Evolutionary conservation across 2,329 filamentous ascomycete genomes (phyloP).

Genomic region (Thelonectria rubi): DNA sequence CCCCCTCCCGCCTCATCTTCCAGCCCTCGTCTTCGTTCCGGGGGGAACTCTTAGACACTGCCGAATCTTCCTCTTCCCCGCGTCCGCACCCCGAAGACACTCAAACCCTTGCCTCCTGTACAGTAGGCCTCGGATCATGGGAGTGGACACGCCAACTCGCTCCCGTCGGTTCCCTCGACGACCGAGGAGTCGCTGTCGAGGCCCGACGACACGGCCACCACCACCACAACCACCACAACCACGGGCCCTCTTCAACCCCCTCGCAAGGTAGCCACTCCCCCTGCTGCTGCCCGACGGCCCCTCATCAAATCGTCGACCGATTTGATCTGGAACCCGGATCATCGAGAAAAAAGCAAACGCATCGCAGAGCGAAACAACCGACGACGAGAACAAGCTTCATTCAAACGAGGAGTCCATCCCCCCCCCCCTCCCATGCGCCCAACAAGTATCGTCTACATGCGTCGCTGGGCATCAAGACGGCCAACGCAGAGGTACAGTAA

Average conservation of each 20-base stretch:
- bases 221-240: no score
- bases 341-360: slow-evolving; percentile 3
- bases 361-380: neutral
- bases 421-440: neutral
- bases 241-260: neutral
- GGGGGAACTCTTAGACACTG: slow-evolving; percentile 9
- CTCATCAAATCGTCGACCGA: neutral
- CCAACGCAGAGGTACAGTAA: slow-evolving; percentile 41
- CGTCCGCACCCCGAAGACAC: slow-evolving; percentile 7
- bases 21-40: neutral
- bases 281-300: neutral
- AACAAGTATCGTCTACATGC: slow-evolving; percentile 43
- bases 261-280: no score
- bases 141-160: slow-evolving; percentile 2
- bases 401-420: neutral
- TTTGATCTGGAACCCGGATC: slow-evolving; percentile 6
- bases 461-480: slow-evolving; percentile 50
- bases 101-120: no score
- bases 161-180: slow-evolving; percentile 17
- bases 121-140: slow-evolving; percentile 18
- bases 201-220: no score
- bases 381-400: slow-evolving; percentile 3
- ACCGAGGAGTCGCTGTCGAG: neutral
- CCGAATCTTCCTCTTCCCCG: slow-evolving; percentile 20
- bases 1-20: neutral